Evolutionary conservation across 2,329 filamentous ascomycete species (phyloP), one percentile per base, ranked within the genome.

Genomic region (Sclerotinia spermophila): DNA sequence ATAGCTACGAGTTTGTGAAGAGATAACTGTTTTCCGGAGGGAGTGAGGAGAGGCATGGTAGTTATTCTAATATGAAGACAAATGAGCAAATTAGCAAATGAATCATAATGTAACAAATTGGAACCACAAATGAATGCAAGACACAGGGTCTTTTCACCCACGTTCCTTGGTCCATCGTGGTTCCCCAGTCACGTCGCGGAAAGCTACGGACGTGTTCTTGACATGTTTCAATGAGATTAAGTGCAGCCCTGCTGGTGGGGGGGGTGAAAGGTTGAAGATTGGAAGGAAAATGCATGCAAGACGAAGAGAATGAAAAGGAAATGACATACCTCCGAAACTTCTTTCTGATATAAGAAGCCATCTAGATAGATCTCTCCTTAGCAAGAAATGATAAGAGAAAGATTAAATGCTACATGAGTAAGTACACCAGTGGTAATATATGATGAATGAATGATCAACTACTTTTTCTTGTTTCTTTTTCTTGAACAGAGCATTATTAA

Each of bases 1-100:
- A 78, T 78, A 15, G 76, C 79, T 71, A 80, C 74, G 19, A 80
- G 73, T 69, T 79, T 79, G 71, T 80, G 78, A 44, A 80, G 74
- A 42, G 75, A 75, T 64, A 78, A 77, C 2, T 79, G 76, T 51
- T 79, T 79, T 62, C 75, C 75, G 3, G 75, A 71, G 2, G 77
- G 75, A 40, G 74, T 67, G 65, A 75, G 71, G 55, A 76, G 72
- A 67, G 75, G 72, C 72, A 75, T 75, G 59, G 68, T 69, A 27
- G 59, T 65, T 45, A 69, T 69, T 61, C 68, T 69, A 56, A n/a
- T 35, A 40, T 38, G n/a, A 45, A 44, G 15, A 17, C 27, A 56
- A 38, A 27, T 58, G 21, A n/a, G 27, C 27, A 53, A 21, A 65
- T 69, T 35, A 69, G 71, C 55, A 64, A 70, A n/a, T 35, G n/a